Base-by-base conservation (phyloP, 1,139 yeast species). In the Zygoascus hellenicus region DNA sequence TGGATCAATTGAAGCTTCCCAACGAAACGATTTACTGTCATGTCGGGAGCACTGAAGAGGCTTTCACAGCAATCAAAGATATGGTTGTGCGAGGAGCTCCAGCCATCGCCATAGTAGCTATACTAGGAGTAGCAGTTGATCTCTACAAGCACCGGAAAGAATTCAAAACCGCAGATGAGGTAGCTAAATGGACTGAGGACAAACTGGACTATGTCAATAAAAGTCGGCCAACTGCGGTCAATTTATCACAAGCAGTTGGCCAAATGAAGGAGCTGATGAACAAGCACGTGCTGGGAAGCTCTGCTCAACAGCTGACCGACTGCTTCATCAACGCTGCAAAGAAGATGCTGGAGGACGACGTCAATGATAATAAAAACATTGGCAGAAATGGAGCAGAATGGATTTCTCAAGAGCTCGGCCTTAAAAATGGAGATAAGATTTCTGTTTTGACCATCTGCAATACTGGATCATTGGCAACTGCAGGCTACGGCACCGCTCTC, bases 71-170 rank as follows among this genome's bases (percentile, higher is more conserved):
- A 15, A 92, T 92, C 63, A 83, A 81, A 62, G 74, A 74, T 51
- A 92, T 92, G 98, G 89, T 86, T 60, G 97, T 94, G 4, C 77
- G 98, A 63, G 98, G 98, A 17, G 98, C 98, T 0, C 98, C 98
- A 0, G 97, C 97, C 2, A 92, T 92, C 61, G 97, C 97, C 50
- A 86, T 92, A 49, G 97, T 92, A 2, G 97, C 96, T 9, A 81
- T 90, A 1, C 75, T 89, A 51, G 77, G 96, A 1, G 76, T 90
- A n/a, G 82, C 87, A 1, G 81, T 85, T 13, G 96, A 90, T 54
- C 66, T 81, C 66, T 35, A 40, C 36, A 14, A 43, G 42, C 34
- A 46, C 39, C 40, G 43, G 31, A 32, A 14, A 10, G 11, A 40
- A 5, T 42, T 46, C 34, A 14, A 13, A 13, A 42, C 51, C 29